Evolutionary conservation across 2,329 filamentous ascomycete genomes (phyloP), one percentile per base, ranked within the genome.

Genomic region (Albifimbria verrucaria): DNA sequence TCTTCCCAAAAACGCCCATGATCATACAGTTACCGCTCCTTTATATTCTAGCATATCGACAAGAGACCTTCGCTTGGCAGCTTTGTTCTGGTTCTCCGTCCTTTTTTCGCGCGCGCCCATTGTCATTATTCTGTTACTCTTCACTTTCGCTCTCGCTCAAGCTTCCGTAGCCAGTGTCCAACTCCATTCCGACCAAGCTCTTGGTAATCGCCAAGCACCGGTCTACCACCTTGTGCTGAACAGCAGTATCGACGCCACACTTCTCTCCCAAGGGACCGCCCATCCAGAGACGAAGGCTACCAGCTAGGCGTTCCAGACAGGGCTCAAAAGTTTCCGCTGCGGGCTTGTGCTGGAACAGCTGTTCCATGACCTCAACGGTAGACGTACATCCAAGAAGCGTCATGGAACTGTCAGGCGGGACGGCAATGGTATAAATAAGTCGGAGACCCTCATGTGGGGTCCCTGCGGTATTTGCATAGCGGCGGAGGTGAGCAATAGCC

Each of bases 331-430:
- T 70, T 52, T 77, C 75, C 2, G 76, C 74, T 2, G 75, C 75
- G 18, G 74, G 66, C 48, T 75, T 67, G 59, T 84, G 78, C 2
- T 63, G 64, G 21, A 76, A 68, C 4, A 87, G 72, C 23, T 72
- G 68, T 47, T 79, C 77, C 75, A 87, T 81, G 23, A 88, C 68
- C 49, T 79, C 78, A 65, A 83, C 82, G 9, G 79, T 75, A 2
- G 82, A 79, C 0, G 81, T 79, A 60, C 81, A 87, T 18, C 82
- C 81, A 4, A 88, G 75, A 1, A 87, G 73, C 1, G 79, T 78
- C 70, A 82, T 77, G 4, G 69, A 62, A 15, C 69, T 69, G 24
- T 69, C 67, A n/a, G 32, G 32, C 1, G 73, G 72, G 7, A 77
- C 72, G 21, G 73, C 68, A 41, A 85, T 77, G 10, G 73, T 74